These are phyloP conservation scores for Emergomyces orientalis DNA, from an alignment of 2,329 filamentous ascomycete species.

Conservation along the genomic window DNA sequence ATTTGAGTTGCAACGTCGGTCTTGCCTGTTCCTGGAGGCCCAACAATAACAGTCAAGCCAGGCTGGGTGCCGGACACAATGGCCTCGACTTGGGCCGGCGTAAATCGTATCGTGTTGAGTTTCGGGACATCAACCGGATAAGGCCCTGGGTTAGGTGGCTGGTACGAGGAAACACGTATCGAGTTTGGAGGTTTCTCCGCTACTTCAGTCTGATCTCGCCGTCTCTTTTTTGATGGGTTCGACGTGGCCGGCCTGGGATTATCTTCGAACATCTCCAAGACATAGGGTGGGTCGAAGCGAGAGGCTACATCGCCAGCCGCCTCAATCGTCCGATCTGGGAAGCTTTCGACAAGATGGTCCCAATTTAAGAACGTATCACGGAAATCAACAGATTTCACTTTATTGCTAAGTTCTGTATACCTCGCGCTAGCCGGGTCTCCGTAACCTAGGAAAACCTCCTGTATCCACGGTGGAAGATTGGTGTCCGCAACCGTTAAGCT, in stretches of 20 bases:
- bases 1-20: slow-evolving; percentile 99
- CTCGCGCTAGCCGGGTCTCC: slow-evolving; percentile 82
- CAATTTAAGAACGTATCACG: slow-evolving; percentile 92
- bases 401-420: slow-evolving; percentile 72
- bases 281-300: slow-evolving; percentile 79
- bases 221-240: slow-evolving; percentile 74
- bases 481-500: slow-evolving; percentile 76
- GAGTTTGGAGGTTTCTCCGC: slow-evolving; percentile 54
- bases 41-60: slow-evolving; percentile 85
- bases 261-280: slow-evolving; percentile 59
- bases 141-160: slow-evolving; percentile 76
- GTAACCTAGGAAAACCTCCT: slow-evolving; percentile 96
- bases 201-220: slow-evolving; percentile 64
- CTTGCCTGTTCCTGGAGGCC: slow-evolving; percentile 93
- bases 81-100: slow-evolving; percentile 80
- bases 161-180: slow-evolving; percentile 80
- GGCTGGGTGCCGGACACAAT: slow-evolving; percentile 91
- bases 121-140: slow-evolving; percentile 79
- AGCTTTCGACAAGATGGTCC: slow-evolving; percentile 83
- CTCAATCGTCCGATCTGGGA: slow-evolving; percentile 80
- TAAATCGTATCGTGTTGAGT: slow-evolving; percentile 77
- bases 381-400: slow-evolving; percentile 72
- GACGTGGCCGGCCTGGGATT: slow-evolving; percentile 41
- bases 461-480: slow-evolving; percentile 80
- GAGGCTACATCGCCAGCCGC: slow-evolving; percentile 60